Conservation (phyloP, 257 asterid genomes). For the Plantago major region DNA sequence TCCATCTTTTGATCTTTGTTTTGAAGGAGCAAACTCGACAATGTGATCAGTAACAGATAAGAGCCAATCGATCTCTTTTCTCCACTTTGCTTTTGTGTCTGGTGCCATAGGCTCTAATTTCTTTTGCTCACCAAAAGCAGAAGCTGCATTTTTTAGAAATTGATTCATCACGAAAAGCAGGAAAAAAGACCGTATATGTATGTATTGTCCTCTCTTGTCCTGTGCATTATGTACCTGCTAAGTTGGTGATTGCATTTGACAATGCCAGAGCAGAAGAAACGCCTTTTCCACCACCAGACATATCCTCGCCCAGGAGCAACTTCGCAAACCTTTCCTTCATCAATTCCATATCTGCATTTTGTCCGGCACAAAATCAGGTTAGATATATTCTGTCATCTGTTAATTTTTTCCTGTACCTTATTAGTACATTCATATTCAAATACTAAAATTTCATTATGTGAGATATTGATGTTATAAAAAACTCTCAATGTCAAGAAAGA, state of each 20-base stretch:
- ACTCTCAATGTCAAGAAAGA: too few species aligned
- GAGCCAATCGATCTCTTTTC: slow-evolving; percentile 66
- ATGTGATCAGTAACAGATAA: slow-evolving; percentile 56
- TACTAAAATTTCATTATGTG: not conserved
- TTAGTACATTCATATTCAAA: not conserved
- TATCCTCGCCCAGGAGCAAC: slow-evolving; percentile 71
- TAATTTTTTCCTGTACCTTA: too few species aligned
- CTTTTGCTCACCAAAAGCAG: slow-evolving; percentile 61
- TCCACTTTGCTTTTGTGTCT: slow-evolving; percentile 60
- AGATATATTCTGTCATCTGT: not conserved
- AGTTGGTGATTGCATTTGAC: slow-evolving; percentile 69
- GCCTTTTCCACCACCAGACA: slow-evolving; percentile 85
- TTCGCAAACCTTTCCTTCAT: slow-evolving; percentile 72
- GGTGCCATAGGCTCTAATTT: slow-evolving; percentile 58
- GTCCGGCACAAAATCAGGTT: not conserved
- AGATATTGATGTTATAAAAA: too few species aligned
- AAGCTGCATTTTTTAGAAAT: slow-evolving; percentile 38
- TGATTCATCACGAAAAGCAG: not conserved
- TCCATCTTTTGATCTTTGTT: slow-evolving; percentile 60
- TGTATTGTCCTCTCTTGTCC: too few species aligned
- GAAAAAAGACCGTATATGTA: not conserved
- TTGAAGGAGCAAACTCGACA: slow-evolving; percentile 49
- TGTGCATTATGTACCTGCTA: slow-evolving; percentile 43
- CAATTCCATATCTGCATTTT: slow-evolving; percentile 51
- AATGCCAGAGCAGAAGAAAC: slow-evolving; percentile 71